Evolutionary conservation across 805 yeast species (phyloP).

Genomic region (Teunomyces lycoperdinae): DNA sequence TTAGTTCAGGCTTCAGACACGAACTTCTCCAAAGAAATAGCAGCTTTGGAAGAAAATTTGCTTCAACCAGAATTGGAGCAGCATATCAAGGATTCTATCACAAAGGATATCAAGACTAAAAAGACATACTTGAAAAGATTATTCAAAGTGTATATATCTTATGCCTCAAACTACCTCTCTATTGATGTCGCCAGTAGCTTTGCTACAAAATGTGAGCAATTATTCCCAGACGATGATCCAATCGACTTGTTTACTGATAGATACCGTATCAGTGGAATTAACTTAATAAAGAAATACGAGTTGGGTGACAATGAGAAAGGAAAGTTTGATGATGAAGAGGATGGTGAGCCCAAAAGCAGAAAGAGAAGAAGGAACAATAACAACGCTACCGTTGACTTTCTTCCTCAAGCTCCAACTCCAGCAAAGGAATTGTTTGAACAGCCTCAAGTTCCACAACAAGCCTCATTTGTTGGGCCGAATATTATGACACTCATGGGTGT

Average conservation of each 20-base stretch:
- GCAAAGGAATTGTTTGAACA: not conserved
- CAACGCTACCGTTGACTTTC: not conserved
- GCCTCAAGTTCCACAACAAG: conserved; percentile 6
- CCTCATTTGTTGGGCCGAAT: conserved; percentile 11
- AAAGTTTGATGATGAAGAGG: conserved; percentile 17
- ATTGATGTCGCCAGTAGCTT: conserved; percentile 62
- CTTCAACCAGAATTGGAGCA: conserved; percentile 36
- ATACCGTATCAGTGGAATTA: conserved; percentile 33
- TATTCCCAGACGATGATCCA: conserved; percentile 60
- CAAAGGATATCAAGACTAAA: conserved; percentile 19
- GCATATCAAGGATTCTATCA: conserved; percentile 40
- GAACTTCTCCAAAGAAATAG: conserved; percentile 41
- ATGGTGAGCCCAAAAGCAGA: conserved; percentile 11
- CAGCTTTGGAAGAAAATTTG: conserved; percentile 18
- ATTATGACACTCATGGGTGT: conserved; percentile 13
- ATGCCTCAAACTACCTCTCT: conserved; percentile 71
- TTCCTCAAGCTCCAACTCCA: not conserved
- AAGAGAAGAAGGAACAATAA: conserved; percentile 4
- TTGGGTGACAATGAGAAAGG: conserved; percentile 26
- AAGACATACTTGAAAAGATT: conserved; percentile 28
- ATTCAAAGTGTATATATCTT: conserved; percentile 52
- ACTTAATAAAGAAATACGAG: conserved; percentile 38
- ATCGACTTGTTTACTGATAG: conserved; percentile 36
- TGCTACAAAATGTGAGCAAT: conserved; percentile 61
- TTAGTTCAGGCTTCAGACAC: conserved; percentile 76